Base-by-base conservation (phyloP, 139 green algal species). In the Gonium pectorale region DNA sequence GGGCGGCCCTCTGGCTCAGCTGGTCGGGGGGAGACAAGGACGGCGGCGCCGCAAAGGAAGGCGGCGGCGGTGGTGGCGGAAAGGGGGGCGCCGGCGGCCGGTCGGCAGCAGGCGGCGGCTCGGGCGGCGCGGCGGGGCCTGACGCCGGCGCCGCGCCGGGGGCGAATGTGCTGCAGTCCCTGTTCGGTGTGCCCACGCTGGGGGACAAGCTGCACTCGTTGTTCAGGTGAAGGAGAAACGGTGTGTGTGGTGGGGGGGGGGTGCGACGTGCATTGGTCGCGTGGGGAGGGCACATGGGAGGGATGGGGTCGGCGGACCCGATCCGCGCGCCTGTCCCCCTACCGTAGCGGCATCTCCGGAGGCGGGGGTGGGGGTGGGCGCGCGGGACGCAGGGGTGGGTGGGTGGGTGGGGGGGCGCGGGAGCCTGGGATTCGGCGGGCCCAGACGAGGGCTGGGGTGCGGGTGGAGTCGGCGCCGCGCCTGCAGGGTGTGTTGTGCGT, bases 1-100 rank as follows among this genome's bases (percentile, higher is more conserved):
- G n/a, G 19, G 77, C 77, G 64, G 54, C 35, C 66, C 46, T 85
- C 0, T 85, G 77, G 64, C 8, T 29, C 37, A 44, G 77, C 22
- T 67, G 37, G 43, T 84, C 40, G 59, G 41, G 33, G 8, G 40
- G 41, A 26, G 33, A 35, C 19, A 31, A 3, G n/a, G 60, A 11
- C 60, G 33, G 27, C n/a, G 15, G 43, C 33, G 7, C 6, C 37
- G 22, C 29, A 1, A 51, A 38, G 21, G 38, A 44, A 8, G 11
- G 75, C 29, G 43, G 56, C 38, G 67, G 40, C 29, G 43, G 33
- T 9, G 54, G 31, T 9, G 31, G 29, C 60, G 38, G 4, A 0
- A 49, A 6, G 21, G 22, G 27, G 17, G 60, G 60, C 4, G n/a
- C 60, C n/a, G 60, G n/a, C 31, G 29, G n/a, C 5, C 13, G 24